Evolutionary conservation across 2,329 filamentous ascomycete species (phyloP), one percentile per base, ranked within the genome.

Genomic region (Raffaelea albimanens): DNA sequence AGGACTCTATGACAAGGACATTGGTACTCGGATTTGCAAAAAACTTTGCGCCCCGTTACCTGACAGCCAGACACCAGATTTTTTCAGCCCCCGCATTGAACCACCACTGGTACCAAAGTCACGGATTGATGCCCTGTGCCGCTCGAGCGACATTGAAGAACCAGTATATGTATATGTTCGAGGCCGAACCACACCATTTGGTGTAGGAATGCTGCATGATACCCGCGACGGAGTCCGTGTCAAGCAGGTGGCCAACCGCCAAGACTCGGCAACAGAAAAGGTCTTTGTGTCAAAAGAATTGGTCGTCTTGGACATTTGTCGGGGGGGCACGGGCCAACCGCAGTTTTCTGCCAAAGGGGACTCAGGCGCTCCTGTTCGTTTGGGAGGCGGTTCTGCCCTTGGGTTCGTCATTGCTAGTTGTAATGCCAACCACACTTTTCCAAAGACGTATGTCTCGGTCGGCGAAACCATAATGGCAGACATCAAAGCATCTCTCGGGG

Each of bases 181-280:
- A 5, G 44, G 44, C 7, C 36, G 44, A n/a, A 40, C 22, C 10
- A 40, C 44, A 14, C 23, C 38, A 2, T 40, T 45, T 22, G 44
- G 44, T 18, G 44, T 45, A 1, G 44, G 36, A 4, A 31, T 45
- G 13, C 36, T 45, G 19, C 44, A 45, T n/a, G 36, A 40, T 16
- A 33, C 25, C 7, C 44, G 18, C 34, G 44, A 45, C 14, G 34
- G 34, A 18, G 34, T 45, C 8, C 21, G 23, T 7, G 40, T 18
- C 33, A 29, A 31, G 21, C 9, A 44, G 22, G 13, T 10, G 9
- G 10, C 20, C 5, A n/a, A 7, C 21, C 23, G 20, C 13, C n/a
- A n/a, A n/a, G 25, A 29, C 25, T 7, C 7, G 7, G 25, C 25
- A 7, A 25, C 10, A 21, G 20, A 38, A 16, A 8, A 16, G 8